Evolutionary conservation across 331 rosid species (phyloP), one percentile per base, ranked within the genome.

Genomic region (Ulmus americana): DNA sequence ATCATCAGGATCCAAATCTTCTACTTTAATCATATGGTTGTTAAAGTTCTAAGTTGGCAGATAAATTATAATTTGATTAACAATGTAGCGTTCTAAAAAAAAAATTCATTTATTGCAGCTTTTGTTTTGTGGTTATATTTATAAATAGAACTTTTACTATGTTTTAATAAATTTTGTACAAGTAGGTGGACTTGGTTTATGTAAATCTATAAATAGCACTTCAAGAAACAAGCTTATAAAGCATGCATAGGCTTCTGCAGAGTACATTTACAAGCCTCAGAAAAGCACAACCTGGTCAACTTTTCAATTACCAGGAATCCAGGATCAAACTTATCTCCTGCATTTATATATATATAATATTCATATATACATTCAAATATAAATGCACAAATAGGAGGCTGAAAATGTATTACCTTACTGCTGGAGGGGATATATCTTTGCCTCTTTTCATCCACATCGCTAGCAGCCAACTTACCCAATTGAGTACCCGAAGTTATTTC

Each of bases 371-470:
- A 28, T 28, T 28, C 35, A 28, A 28, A 28, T 28, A 28, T 28
- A 28, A 2, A 28, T 28, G 2, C 35, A 28, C 35, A 28, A 3
- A 28, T 28, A 28, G 35, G 35, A 3, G 35, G 35, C 4, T 28
- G 35, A 28, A 28, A 35, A 55, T 53, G 4, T 6, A 7, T 46
- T 56, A 72, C 76, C 76, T 57, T 57, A 44, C 66, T 39, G 59
- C 71, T 57, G 46, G 66, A 35, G 20, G 28, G 56, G 62, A 14
- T 63, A 43, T 53, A 16, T 39, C 14, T 64, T 5, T 22, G 64
- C 28, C 53, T 13, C 59, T 71, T 71, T 35, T 46, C 65, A 20
- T 63, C 70, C 22, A 64, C 73, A 57, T 59, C 48, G 2, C 39
- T 14, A 41, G 48, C 65, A 57, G 39, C 55, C 55, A 64, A 58